Evolutionary conservation across 208 protist species (phyloP), one percentile per base, ranked within the genome.

Genomic region (Crithidia expoeki): DNA sequence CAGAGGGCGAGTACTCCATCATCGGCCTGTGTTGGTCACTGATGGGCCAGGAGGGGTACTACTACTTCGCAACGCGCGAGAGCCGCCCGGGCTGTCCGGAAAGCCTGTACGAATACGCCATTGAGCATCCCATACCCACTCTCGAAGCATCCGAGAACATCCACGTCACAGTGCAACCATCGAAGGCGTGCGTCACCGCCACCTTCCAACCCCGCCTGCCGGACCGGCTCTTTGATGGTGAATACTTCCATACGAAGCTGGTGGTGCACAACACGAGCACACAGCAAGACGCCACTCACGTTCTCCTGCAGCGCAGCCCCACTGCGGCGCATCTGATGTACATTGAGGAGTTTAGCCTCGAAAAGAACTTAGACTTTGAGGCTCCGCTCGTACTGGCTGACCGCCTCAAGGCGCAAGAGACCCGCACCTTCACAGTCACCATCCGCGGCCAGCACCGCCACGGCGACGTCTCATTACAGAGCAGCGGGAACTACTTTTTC

Each of bases 31-130:
- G 76, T 69, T 94, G 89, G 87, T 62, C 51, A 17, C 56, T 94
- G 30, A 33, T 81, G 47, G 80, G 74, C 4, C 75, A 87, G 53
- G 76, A 88, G 33, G 89, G 89, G 7, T 92, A 94, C 70, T 91
- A 93, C 76, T 94, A 94, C 85, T 93, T 95, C 59, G 76, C 81
- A 47, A 91, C 90, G 12, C 58, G 62, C 7, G 81, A 83, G 44
- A 81, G 71, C 60, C 77, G 79, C 23, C 62, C 74, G 5, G 76
- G 78, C 12, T 79, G 64, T 52, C 72, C 68, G 32, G 76, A 88
- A 51, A 84, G 81, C 47, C 42, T 86, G 27, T 86, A 86, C 44
- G 84, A 93, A 77, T 88, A 94, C 75, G 90, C 90, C 9, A 81
- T 95, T 9, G 75, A 83, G 42, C 78, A 91, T 79, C 83, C 86